Evolutionary conservation across 164 flowering plant species (phyloP).

Genomic region (Umbellularia californica): DNA sequence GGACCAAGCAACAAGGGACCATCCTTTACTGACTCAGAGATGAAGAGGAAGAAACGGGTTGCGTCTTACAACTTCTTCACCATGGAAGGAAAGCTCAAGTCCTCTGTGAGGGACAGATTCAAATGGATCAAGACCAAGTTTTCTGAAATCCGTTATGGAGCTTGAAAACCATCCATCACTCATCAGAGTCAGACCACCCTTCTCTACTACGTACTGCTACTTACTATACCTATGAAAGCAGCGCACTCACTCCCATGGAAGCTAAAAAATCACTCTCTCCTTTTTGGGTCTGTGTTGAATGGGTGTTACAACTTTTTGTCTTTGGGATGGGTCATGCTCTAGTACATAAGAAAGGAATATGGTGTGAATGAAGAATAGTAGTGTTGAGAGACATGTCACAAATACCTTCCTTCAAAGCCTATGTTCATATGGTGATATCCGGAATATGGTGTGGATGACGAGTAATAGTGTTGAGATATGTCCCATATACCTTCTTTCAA

Average conservation of each 20-base stretch:
- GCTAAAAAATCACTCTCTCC: background rate
- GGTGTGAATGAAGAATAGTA: background rate
- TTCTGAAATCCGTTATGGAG: slow-evolving; percentile 39
- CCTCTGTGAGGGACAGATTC: slow-evolving; percentile 59
- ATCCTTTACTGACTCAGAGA: slow-evolving; percentile 54
- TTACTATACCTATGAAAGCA: background rate
- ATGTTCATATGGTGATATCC: too few relatives aligned
- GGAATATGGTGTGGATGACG: background rate
- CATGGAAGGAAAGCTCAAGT: slow-evolving; percentile 59
- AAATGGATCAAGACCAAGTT: slow-evolving; percentile 83
- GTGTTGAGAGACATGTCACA: too few relatives aligned
- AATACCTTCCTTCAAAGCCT: too few relatives aligned
- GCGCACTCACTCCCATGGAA: background rate
- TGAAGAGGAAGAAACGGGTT: slow-evolving; percentile 72
- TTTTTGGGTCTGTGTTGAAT: background rate
- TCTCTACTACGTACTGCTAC: background rate
- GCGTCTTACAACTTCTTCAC: slow-evolving; percentile 57
- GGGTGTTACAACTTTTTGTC: background rate
- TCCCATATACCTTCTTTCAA: too few relatives aligned
- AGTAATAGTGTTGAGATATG: too few relatives aligned
- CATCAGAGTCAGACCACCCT: background rate
- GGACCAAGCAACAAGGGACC: slow-evolving; percentile 46
- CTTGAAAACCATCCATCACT: background rate
- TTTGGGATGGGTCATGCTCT: background rate
- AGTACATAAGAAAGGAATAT: background rate